Base-by-base conservation (phyloP, 495 filamentous ascomycete species). In the Oidiodendron maius region DNA sequence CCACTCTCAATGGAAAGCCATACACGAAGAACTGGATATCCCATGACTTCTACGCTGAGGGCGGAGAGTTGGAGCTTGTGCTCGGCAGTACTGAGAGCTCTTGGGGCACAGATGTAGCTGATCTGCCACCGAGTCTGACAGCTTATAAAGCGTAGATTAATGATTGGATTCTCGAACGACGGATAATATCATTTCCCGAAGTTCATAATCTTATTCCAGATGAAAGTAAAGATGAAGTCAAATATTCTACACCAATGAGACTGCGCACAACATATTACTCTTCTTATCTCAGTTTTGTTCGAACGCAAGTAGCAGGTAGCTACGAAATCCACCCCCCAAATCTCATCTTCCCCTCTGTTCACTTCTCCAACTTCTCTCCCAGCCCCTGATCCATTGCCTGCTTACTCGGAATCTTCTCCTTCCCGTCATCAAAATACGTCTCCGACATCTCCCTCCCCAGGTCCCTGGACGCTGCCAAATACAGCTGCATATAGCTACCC, bases 21-120 rank as follows among this genome's bases (percentile, higher is more conserved):
- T 91, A 84, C 36, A 80, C 66, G 1, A 81, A 71, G 69, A 88
- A 72, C 52, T 91, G 85, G 84, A 69, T 91, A 25, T 73, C 72
- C 6, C 84, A 91, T 59, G 77, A 75, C 35, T 89, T 91, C 56
- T 89, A 87, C 59, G 72, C 79, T 0, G 69, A 85, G 25, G 86
- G 86, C 4, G 76, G 76, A 59, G 78, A 78, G 57, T 70, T 89
- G 40, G 82, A 87, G 42, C 63, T 91, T 52, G 75, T 69, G 26
- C 62, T 91, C 6, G 86, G 85, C 0, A 64, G 56, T 11, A 78
- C 72, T 41, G 86, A 89, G 63, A 87, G 84, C 58, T 44, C 53
- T 0, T 89, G 84, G 86, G 86, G 84, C 0, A 87, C 78, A 3
- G 63, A 57, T 18, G 69, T 74, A n/a, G 71, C 68, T 42, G 84